These are phyloP conservation scores for Sporisorium scitamineum DNA, from an alignment of 1,284 basidiomycete genomes.

Conservation along the genomic window DNA sequence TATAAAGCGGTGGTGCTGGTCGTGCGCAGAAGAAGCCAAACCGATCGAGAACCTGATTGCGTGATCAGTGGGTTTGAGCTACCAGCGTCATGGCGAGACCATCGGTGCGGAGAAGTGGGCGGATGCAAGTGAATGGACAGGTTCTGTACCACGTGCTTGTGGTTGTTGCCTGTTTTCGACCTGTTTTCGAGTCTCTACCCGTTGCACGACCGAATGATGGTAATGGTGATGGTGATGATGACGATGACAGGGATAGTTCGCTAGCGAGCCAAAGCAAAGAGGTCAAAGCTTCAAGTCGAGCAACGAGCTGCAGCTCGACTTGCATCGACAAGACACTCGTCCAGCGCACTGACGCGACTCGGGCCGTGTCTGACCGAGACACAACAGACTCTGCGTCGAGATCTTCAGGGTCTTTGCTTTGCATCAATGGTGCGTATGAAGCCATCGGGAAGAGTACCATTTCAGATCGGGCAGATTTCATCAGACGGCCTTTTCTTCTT, in stretches of 20 bases:
- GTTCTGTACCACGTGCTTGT: not conserved
- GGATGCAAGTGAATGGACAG: not conserved
- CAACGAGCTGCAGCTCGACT: not conserved
- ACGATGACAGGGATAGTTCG: not conserved
- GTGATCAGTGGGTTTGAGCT: not conserved
- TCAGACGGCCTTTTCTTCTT: not conserved
- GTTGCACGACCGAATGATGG: not conserved
- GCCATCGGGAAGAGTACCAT: not conserved
- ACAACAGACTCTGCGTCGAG: not conserved
- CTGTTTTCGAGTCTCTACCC: not conserved
- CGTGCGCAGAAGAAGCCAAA: not conserved
- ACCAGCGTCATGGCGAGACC: not conserved
- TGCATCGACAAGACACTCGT: not conserved
- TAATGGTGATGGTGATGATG: not conserved
- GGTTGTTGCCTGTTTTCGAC: not conserved
- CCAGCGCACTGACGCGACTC: not conserved
- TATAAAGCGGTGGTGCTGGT: not conserved
- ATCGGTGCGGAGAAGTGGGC: not conserved
- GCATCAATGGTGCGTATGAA: not conserved
- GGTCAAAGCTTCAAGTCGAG: not conserved
- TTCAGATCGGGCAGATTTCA: not conserved
- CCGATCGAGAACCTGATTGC: not conserved
- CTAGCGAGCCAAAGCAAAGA: not conserved
- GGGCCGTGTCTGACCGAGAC: constrained; percentile 1
- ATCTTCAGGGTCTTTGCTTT: not conserved